Base-by-base conservation (phyloP, 2,329 filamentous ascomycete species). In the Fusarium verrucosum region DNA sequence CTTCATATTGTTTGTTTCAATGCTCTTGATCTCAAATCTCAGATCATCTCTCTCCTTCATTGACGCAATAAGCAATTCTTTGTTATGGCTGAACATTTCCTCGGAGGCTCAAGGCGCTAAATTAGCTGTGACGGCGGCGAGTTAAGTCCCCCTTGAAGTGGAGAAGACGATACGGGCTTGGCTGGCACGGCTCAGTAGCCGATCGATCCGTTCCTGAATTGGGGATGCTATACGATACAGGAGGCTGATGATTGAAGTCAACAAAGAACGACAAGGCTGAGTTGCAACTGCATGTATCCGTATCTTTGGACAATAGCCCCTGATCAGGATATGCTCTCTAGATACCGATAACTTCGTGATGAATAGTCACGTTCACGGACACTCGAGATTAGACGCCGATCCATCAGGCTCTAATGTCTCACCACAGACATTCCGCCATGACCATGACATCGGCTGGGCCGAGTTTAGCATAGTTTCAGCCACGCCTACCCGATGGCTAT, bases 81-180 rank as follows among this genome's bases (percentile, higher is more conserved):
- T 40, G 49, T 37, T 28, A 26, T 33, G 58, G 49, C 57, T n/a
- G 30, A 42, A 32, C 22, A 61, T 50, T 61, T 40, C 57, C 49
- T 61, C 61, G 56, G 56, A 41, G 37, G 32, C 32, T n/a, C 38
- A 47, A 20, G 40, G 14, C 58, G 42, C 57, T 61, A 61, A 56
- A 60, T 50, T 65, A 53, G 63, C 47, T 65, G 58, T 22, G 22
- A 46, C 62, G 36, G 40, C 23, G 32, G 43, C 47, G 53, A 55
- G 35, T n/a, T 47, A 14, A 30, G 13, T 61, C 44, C 33, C 58
- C 64, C 64, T 67, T 62, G 55, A 36, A 65, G 65, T 65, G 65
- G 65, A 50, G 60, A 59, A 35, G 8, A n/a, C 17, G 13, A 44
- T 33, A n/a, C 41, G 22, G 45, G 45, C 56, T 58, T 58, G 53